Base-by-base conservation (phyloP, 768 basidiomycete genomes). In the Amanita rubescens region DNA sequence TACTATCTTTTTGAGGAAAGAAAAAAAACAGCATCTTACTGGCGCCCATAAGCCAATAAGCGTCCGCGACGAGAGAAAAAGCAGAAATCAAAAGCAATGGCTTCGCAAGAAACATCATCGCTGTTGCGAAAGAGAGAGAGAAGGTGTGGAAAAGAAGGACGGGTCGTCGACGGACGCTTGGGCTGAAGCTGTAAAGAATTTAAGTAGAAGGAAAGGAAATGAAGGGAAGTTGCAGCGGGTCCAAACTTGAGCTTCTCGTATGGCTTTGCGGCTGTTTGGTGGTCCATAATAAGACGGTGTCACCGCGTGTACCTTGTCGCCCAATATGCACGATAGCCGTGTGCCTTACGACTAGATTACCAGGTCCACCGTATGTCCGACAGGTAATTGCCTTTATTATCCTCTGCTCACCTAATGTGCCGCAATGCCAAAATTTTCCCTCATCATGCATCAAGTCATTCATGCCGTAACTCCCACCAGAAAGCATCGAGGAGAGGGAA, bases 31-130 rank as follows among this genome's bases (percentile, higher is more conserved):
- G 24, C 22, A 19, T 55, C 73, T 19, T 30, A 75, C 75, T 67
- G 19, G 64, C 58, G 8, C 71, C 75, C 71, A 74, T 73, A 43
- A 77, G 67, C 72, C 73, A 76, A 59, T 75, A 77, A 3, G 72
- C 75, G 57, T 72, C 66, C 42, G 67, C 68, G 34, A 67, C 64
- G 46, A 68, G 60, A 24, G 61, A 63, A 51, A 70, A 57, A 42
- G 62, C 65, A 22, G 65, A 61, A 53, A 75, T 47, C 39, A 67
- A 53, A 30, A 69, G 49, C 59, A 67, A 55, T 57, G 61, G 51
- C 56, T 65, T 69, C 67, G 68, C 69, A 19, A 41, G 20, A 20
- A 55, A 48, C n/a, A 25, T 49, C 44, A 48, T 45, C n/a, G n/a
- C n/a, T 41, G 54, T 24, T n/a, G 19, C 38, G 20, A 33, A 53